phyloP scores from a whole-genome alignment of 768 basidiomycete species.

The Boletus barrowsii region DNA sequence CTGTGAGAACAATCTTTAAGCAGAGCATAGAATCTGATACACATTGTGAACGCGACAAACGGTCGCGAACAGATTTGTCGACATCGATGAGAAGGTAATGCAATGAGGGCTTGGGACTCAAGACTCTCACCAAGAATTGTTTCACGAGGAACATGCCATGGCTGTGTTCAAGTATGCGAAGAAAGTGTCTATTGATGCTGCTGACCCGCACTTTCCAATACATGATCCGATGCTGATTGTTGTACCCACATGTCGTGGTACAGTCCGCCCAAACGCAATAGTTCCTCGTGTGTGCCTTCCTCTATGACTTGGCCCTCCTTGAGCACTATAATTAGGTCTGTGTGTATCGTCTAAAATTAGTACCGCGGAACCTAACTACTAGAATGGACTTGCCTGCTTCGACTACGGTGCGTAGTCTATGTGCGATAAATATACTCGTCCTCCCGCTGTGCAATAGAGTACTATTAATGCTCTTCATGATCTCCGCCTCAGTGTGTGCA shows the following conservation, averaged over 20 bases:
- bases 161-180: neutral
- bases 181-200: neutral
- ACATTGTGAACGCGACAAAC: too few relatives aligned
- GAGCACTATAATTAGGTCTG: conserved; percentile 91
- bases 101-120: neutral
- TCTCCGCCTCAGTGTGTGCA: conserved; percentile 88
- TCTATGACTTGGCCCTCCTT: conserved; percentile 89
- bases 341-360: neutral
- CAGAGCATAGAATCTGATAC: too few relatives aligned
- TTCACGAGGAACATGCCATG: neutral
- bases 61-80: too few relatives aligned
- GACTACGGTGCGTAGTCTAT: conserved; percentile 83
- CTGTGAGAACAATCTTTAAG: too few relatives aligned
- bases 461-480: conserved; percentile 91
- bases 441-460: conserved; percentile 72
- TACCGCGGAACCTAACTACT: neutral
- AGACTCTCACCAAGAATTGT: neutral
- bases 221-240: conserved; percentile 49
- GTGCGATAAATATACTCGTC: conserved; percentile 97
- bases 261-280: conserved; percentile 66
- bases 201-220: conserved; percentile 15
- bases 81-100: too few relatives aligned
- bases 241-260: conserved; percentile 83
- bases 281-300: conserved; percentile 88
- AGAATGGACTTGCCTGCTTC: conserved; percentile 67